A percentile compares a stretch with the other conserved stretches of the same genome.
phyloP scores from a whole-genome alignment of 176 grass and related monocot genomes.

The Tuctoria greenei region DNA sequence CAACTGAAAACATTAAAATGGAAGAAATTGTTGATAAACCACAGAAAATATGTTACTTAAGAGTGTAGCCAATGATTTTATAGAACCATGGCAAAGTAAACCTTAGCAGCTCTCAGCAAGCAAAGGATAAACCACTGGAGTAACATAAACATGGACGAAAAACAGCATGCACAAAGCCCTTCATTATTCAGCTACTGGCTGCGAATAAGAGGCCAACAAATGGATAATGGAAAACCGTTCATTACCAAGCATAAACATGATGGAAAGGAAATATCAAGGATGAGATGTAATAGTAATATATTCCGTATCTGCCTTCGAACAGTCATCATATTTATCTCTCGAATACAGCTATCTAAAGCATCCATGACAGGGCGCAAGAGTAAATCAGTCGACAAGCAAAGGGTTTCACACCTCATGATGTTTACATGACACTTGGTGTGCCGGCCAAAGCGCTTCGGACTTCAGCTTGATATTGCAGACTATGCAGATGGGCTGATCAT shows the following conservation, averaged over 20 bases:
- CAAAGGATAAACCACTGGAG: neutral
- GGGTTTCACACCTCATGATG: conserved; percentile 77
- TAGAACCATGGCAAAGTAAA: neutral
- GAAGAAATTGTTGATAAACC: neutral
- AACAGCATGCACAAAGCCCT: neutral
- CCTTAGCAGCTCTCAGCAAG: neutral
- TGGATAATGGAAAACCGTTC: neutral
- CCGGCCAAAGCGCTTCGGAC: conserved; percentile 94
- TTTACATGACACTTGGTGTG: conserved; percentile 88
- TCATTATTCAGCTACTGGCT: neutral
- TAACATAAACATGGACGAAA: neutral
- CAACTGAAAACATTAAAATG: neutral
- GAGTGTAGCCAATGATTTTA: neutral
- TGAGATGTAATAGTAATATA: neutral
- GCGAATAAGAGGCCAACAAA: neutral
- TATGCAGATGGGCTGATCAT: conserved; percentile 84
- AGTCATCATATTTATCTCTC: neutral
- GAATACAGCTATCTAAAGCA: neutral
- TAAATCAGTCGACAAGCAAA: neutral
- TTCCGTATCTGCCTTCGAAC: neutral
- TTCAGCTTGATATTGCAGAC: conserved; percentile 85
- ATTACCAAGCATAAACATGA: neutral
- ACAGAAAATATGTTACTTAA: too few relatives aligned
- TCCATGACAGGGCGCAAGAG: neutral
- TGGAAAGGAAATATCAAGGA: neutral